phyloP scores from a whole-genome alignment of 208 protist species.

The Crithidia sp. region DNA sequence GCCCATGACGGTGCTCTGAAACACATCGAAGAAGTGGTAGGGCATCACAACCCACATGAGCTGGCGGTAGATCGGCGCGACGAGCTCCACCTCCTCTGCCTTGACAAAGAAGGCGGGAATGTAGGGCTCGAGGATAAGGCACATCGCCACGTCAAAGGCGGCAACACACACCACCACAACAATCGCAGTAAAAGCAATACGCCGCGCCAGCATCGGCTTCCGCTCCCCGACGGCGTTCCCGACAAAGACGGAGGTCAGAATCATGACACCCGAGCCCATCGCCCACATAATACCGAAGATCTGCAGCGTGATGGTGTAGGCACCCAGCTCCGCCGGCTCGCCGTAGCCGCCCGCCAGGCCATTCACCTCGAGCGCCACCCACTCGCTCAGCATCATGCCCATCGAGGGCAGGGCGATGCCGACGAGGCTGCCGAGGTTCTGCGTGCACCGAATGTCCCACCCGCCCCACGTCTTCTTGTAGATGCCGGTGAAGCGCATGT shows the following conservation, averaged over 20 bases:
- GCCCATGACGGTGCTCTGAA: conserved; percentile 84
- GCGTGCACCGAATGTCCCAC: conserved; percentile 53
- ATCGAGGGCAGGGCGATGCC: conserved; percentile 82
- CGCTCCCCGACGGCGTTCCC: conserved; percentile 81
- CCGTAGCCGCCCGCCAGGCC: conserved; percentile 70
- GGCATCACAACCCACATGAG: conserved; percentile 73
- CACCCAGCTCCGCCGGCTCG: conserved; percentile 61
- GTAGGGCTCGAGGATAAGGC: conserved; percentile 47
- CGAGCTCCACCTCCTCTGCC: conserved; percentile 47
- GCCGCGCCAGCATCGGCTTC: conserved; percentile 66
- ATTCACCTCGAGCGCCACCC: conserved; percentile 84
- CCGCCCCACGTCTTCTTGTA: conserved; percentile 81
- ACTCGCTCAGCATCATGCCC: conserved; percentile 88
- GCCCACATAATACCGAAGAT: conserved; percentile 81
- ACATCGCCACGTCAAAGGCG: conserved; percentile 48
- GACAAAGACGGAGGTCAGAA: conserved; percentile 77
- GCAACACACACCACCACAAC: conserved; percentile 55
- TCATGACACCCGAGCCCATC: conserved; percentile 74
- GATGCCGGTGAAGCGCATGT: conserved; percentile 56
- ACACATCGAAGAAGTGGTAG: conserved; percentile 85
- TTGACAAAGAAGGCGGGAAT: conserved; percentile 75
- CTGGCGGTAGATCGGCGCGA: conserved; percentile 49
- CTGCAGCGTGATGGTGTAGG: conserved; percentile 82
- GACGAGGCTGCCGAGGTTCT: conserved; percentile 56
- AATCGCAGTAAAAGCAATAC: conserved; percentile 67